Percentiles rank a stretch among this genome's conserved stretches.
Conservation (phyloP, 1,284 basidiomycete species). For the Amylostereum chailletii region DNA sequence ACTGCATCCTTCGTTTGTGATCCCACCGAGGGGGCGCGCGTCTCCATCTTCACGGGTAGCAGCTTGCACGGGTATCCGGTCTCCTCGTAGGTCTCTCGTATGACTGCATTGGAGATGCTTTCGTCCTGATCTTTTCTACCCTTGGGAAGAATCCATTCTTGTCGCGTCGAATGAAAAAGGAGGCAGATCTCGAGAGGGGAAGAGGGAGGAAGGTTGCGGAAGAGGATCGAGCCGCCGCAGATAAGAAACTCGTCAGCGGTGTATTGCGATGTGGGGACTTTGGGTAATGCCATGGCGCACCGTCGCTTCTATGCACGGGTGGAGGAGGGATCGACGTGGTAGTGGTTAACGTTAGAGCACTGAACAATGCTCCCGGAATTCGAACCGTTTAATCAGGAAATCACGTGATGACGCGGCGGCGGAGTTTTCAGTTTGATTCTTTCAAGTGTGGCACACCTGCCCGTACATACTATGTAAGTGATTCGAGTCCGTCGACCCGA, state of each 20-base stretch:
- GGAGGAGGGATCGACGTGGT: too few species aligned
- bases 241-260: constrained; percentile 9
- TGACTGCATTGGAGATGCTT: constrained; percentile 34
- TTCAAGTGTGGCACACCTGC: too few species aligned
- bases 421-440: too few species aligned
- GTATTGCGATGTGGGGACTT: constrained; percentile 8
- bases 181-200: constrained; percentile 11
- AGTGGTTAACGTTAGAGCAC: too few species aligned
- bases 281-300: constrained; percentile 5
- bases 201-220: constrained; percentile 4
- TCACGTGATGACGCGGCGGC: too few species aligned
- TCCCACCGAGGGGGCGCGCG: constrained; percentile 32
- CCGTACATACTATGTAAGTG: too few species aligned
- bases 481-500: too few species aligned
- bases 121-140: constrained; percentile 52
- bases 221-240: constrained; percentile 12
- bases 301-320: too few species aligned
- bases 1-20: constrained; percentile 21
- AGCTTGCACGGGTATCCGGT: constrained; percentile 43
- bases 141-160: constrained; percentile 46
- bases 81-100: constrained; percentile 53
- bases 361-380: too few species aligned
- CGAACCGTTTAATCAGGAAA: too few species aligned
- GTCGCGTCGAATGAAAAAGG: constrained; percentile 6
- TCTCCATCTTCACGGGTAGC: constrained; percentile 19